Conservation (phyloP, 2,329 filamentous ascomycete genomes). For the Didymella exigua region DNA sequence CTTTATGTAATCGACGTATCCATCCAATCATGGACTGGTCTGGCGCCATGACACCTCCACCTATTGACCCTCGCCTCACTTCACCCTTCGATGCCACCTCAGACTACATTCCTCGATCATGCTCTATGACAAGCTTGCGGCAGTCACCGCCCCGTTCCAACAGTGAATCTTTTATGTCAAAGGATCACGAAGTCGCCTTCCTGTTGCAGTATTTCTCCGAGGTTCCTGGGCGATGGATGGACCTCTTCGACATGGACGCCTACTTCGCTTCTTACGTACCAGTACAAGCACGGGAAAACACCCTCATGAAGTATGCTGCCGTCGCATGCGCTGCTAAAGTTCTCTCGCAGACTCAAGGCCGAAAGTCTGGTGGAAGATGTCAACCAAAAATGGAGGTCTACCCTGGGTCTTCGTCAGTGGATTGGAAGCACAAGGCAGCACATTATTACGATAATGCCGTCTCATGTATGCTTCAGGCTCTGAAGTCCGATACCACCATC, state of each 20-base stretch:
- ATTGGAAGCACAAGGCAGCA: slow-evolving; percentile 66
- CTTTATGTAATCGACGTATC: slow-evolving; percentile 56
- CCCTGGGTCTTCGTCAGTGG: slow-evolving; percentile 54
- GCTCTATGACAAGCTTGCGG: slow-evolving; percentile 32
- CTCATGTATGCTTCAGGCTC: slow-evolving; percentile 51
- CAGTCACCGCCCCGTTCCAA: slow-evolving; percentile 32
- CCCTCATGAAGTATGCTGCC: slow-evolving; percentile 60
- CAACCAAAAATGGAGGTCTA: slow-evolving; percentile 61
- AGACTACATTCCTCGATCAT: slow-evolving; percentile 34
- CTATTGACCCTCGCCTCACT: slow-evolving; percentile 44
- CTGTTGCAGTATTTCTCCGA: slow-evolving; percentile 66
- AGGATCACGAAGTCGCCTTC: slow-evolving; percentile 64
- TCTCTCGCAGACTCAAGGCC: slow-evolving; percentile 60
- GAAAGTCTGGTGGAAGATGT: slow-evolving; percentile 55
- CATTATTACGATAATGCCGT: slow-evolving; percentile 66
- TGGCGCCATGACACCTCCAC: slow-evolving; percentile 38
- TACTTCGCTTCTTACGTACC: slow-evolving; percentile 67
- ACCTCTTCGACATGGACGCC: slow-evolving; percentile 60
- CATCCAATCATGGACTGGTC: slow-evolving; percentile 58
- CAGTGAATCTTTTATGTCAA: slow-evolving; percentile 31
- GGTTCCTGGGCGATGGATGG: slow-evolving; percentile 65
- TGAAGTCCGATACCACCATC: slow-evolving; percentile 41
- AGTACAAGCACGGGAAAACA: slow-evolving; percentile 59
- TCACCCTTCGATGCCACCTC: slow-evolving; percentile 37
- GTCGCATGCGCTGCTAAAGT: slow-evolving; percentile 68